phyloP scores from a whole-genome alignment of 495 filamentous ascomycete species.

The Talaromyces proteolyticus region DNA sequence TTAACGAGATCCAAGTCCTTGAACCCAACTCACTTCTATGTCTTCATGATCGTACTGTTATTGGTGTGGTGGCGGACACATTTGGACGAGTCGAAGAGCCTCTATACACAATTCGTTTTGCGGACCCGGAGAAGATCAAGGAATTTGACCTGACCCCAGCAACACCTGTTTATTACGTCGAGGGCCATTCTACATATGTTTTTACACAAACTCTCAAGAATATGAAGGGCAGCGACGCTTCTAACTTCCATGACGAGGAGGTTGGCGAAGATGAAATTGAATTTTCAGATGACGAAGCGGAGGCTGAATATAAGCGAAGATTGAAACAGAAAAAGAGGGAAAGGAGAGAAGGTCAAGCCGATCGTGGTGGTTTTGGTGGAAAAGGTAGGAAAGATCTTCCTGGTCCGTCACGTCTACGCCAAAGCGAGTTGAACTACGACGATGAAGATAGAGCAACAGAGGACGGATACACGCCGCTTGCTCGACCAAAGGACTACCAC shows the following conservation, averaged over 20 bases:
- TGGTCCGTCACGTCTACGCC: slow-evolving; percentile 33
- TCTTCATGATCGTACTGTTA: slow-evolving; percentile 62
- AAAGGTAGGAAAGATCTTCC: slow-evolving; percentile 24
- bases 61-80: slow-evolving; percentile 76
- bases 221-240: slow-evolving; percentile 83
- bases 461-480: slow-evolving; percentile 60
- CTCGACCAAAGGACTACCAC: slow-evolving; percentile 55
- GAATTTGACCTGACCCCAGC: slow-evolving; percentile 57
- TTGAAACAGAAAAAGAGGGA: slow-evolving; percentile 53
- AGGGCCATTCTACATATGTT: slow-evolving; percentile 67
- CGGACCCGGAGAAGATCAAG: slow-evolving; percentile 56
- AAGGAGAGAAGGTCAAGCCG: slow-evolving; percentile 34
- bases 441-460: slow-evolving; percentile 40
- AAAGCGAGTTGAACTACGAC: slow-evolving; percentile 49
- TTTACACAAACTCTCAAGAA: slow-evolving; percentile 75
- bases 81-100: slow-evolving; percentile 79
- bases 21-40: slow-evolving; percentile 80
- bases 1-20: slow-evolving; percentile 77
- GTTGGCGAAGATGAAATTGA: slow-evolving; percentile 79
- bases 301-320: slow-evolving; percentile 73
- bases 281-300: slow-evolving; percentile 94
- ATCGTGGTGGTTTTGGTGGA: slow-evolving; percentile 26
- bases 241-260: slow-evolving; percentile 91
- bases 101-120: slow-evolving; percentile 70
- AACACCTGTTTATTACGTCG: slow-evolving; percentile 71